Evolutionary conservation across 2,329 filamentous ascomycete species (phyloP), one percentile per base, ranked within the genome.

Genomic region (Mycosphaerella arachidis): DNA sequence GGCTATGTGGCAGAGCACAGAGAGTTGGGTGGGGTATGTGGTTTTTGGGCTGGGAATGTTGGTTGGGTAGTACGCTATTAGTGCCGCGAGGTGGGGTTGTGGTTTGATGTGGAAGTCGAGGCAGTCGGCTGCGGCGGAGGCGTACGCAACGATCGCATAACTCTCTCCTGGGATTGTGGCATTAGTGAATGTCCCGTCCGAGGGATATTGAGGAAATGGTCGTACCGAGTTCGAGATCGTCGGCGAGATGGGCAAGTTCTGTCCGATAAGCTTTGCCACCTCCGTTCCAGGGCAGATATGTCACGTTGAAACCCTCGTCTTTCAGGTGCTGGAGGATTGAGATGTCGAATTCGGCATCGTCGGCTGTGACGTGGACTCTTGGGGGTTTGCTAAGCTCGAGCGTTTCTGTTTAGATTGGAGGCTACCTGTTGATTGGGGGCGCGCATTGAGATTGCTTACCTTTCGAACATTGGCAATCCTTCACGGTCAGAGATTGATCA

Each of bases 21-120:
- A 62, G 24, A 77, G 64, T 20, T 74, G 69, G 1, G 68, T 66
- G 0, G 77, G 77, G 53, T 74, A 79, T 52, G 71, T 75, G 3
- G 67, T 66, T 43, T 72, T 74, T 1, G 75, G 73, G 6, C 65
- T 69, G 0, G 75, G 73, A 13, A 79, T 67, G 6, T 66, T 31
- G 5, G 72, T 68, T 0, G 78, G 78, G 60, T 80, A 80, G 67
- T 77, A 80, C 3, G 72, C 73, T 29, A 78, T 67, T 4, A 79
- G 69, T 0, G 76, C 74, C 56, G 68, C 71, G 61, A 75, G 73
- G 56, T 76, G 74, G 6, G 74, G 69, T 55, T 77, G 66, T 0
- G 77, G 75, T 58, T 79, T 77, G 55, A 71, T 67, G n/a, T 74
- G 72, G 13, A 68, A 68, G 53, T 74, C 73, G n/a, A 80, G 70